phyloP scores from a whole-genome alignment of 371 early-diverging fungal genomes.

The Syncephalis plumigaleata region DNA sequence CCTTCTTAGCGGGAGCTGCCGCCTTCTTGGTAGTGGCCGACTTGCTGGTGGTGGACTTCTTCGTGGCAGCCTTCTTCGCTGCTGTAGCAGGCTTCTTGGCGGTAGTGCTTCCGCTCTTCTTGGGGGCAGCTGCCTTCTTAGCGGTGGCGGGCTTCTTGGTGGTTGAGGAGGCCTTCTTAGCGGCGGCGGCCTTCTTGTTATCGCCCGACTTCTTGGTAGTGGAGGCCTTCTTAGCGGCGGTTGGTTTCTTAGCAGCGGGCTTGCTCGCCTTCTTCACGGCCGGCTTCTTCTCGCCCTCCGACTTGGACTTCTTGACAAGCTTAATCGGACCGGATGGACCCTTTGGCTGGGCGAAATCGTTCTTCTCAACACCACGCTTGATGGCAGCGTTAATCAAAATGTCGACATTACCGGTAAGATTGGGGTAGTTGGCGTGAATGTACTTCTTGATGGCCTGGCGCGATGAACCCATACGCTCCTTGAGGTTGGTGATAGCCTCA shows the following conservation, averaged over 20 bases:
- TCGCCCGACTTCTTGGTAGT: conserved; percentile 14
- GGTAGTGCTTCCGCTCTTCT: too few species aligned
- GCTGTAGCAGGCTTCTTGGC: conserved; percentile 24
- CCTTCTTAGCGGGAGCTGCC: too few species aligned
- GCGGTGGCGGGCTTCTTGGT: conserved; percentile 30
- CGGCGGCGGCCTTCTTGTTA: conserved; percentile 22
- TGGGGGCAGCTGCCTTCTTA: conserved; percentile 17
- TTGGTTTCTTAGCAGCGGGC: conserved; percentile 17
- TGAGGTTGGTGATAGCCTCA: conserved; percentile 40
- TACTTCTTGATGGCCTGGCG: conserved; percentile 73
- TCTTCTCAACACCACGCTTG: conserved; percentile 51
- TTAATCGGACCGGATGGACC: conserved; percentile 55
- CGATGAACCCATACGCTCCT: conserved; percentile 62
- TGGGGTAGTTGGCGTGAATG: conserved; percentile 57
- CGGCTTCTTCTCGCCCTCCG: conserved; percentile 19
- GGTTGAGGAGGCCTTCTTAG: conserved; percentile 30
- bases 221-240: conserved; percentile 20
- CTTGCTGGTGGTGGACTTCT: too few species aligned
- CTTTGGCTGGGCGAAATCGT: conserved; percentile 48
- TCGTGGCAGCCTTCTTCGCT: too few species aligned
- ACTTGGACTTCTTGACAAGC: conserved; percentile 31
- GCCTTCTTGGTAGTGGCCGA: too few species aligned
- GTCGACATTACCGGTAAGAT: conserved; percentile 33
- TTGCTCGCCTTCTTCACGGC: conserved; percentile 17
- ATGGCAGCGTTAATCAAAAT: conserved; percentile 48